Base-by-base conservation (phyloP, 371 early-diverging fungal genomes). In the Lichtheimia ornata region DNA sequence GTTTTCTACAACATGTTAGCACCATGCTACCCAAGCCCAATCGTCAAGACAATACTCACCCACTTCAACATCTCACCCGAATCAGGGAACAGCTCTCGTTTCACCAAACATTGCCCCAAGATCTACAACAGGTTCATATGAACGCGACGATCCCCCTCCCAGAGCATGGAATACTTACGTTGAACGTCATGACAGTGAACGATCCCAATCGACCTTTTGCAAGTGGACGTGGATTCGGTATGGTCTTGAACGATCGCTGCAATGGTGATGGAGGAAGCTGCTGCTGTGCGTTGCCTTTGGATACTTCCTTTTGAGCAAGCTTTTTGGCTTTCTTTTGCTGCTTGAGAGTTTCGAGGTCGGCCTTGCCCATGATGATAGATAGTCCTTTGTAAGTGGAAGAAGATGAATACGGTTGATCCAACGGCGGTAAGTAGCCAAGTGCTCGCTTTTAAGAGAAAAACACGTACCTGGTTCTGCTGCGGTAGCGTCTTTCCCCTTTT, bases 11-110 rank as follows among this genome's bases (percentile, higher is more conserved):
- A 56, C n/a, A 17, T 35, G 9, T 35, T 11, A 35, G 9, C 35
- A 1, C 9, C 9, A 9, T 35, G 35, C 6, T 35, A 35, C 9
- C 11, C 35, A 5, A 28, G 4, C 4, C 28, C 35, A 35, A 6
- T 35, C 35, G 9, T 35, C 11, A 9, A 6, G 2, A 35, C 9
- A 9, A 35, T 15, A 40, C 58, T 51, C 67, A 74, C 79, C 80
- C 80, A 76, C 63, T 76, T 79, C 17, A 79, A 44, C 54, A 66
- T 63, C 15, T 74, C 69, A 2, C 73, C 81, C 7, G 82, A 79
- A 58, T 81, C 68, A 9, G 85, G 84, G 60, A 85, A 85, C 63
- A 83, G 59, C 45, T 83, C 76, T 6, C 85, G 71, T 25, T 82
- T 83, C 18, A 85, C 73, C 22, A 85, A 58, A 12, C 70, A 69